Evolutionary conservation across 306 rosid genomes (phyloP).

Genomic region (Trifolium fragiferum): DNA sequence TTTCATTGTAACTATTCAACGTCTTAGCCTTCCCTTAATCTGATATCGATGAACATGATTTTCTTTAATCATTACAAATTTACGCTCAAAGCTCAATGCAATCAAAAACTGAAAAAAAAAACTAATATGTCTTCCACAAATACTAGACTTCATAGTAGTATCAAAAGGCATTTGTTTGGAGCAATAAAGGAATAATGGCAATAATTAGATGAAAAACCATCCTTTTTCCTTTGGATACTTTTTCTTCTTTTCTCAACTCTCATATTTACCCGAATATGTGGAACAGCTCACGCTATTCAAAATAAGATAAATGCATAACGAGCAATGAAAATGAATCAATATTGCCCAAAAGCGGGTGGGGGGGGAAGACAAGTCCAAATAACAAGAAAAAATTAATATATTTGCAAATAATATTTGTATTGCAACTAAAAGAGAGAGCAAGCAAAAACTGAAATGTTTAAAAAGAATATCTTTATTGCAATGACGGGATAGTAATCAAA

Average conservation of each 20-base stretch:
- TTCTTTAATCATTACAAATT: slow-evolving; percentile 23
- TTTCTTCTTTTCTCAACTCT: slow-evolving; percentile 9
- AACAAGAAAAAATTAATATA: slow-evolving; percentile 24
- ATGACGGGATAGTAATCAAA: slow-evolving; percentile 8
- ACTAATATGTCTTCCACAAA: slow-evolving; percentile 3
- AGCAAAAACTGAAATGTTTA: slow-evolving; percentile 29
- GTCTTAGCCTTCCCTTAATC: slow-evolving; percentile 1
- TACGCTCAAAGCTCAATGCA: slow-evolving; percentile 26
- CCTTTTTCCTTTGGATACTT: slow-evolving; percentile 8
- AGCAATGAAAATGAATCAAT: slow-evolving; percentile 22
- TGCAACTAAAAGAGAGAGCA: slow-evolving; percentile 17
- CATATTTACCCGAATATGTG: slow-evolving; percentile 23
- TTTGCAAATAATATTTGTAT: slow-evolving; percentile 20
- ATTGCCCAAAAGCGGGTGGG: background rate
- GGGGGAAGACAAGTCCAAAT: background rate
- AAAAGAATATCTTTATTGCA: slow-evolving; percentile 26
- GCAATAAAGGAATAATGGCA: background rate
- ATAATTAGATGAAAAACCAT: slow-evolving; percentile 29
- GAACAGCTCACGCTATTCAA: background rate
- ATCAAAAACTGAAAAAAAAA: slow-evolving; percentile 12
- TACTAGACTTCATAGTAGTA: slow-evolving; percentile 29
- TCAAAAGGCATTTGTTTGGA: too few relatives aligned
- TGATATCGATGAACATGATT: background rate
- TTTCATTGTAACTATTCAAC: slow-evolving; percentile 13
- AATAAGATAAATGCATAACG: slow-evolving; percentile 27